Evolutionary conservation across 352 stramenopile genomes (phyloP).

Genomic region (Phytophthora megakarya): DNA sequence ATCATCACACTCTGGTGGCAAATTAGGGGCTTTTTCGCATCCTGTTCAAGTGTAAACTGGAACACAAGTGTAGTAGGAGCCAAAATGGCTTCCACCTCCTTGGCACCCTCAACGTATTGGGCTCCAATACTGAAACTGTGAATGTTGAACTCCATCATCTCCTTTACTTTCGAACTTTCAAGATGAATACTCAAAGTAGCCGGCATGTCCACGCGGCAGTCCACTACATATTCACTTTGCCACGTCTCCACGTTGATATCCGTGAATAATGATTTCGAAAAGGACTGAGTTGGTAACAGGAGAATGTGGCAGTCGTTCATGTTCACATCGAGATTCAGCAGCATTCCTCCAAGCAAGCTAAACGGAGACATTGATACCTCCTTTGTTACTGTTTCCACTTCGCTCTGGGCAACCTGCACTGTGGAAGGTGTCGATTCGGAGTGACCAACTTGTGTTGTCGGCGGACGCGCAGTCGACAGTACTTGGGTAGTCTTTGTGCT

Average conservation of each 20-base stretch:
- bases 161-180: slow-evolving; percentile 51
- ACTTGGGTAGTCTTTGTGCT: slow-evolving; percentile 57
- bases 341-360: slow-evolving; percentile 58
- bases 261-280: slow-evolving; percentile 61
- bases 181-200: slow-evolving; percentile 49
- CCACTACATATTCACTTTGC: slow-evolving; percentile 50
- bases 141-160: slow-evolving; percentile 56
- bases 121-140: slow-evolving; percentile 54
- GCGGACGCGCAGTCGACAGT: slow-evolving; percentile 47
- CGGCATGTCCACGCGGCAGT: slow-evolving; percentile 60
- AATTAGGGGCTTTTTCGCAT: slow-evolving; percentile 37
- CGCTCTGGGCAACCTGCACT: slow-evolving; percentile 35
- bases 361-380: slow-evolving; percentile 68
- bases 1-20: slow-evolving; percentile 60
- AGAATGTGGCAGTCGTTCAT: slow-evolving; percentile 67
- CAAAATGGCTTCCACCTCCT: slow-evolving; percentile 51
- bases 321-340: slow-evolving; percentile 52
- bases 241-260: slow-evolving; percentile 55
- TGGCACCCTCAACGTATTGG: slow-evolving; percentile 52
- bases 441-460: slow-evolving; percentile 32
- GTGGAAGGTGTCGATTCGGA: slow-evolving; percentile 35
- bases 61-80: slow-evolving; percentile 51
- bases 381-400: slow-evolving; percentile 39
- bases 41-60: slow-evolving; percentile 59
- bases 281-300: slow-evolving; percentile 48